A percentile compares a stretch with the other conserved stretches of the same genome.
phyloP scores from a whole-genome alignment of 1,284 basidiomycete species.

The Apiotrichum akiyoshidainum region DNA sequence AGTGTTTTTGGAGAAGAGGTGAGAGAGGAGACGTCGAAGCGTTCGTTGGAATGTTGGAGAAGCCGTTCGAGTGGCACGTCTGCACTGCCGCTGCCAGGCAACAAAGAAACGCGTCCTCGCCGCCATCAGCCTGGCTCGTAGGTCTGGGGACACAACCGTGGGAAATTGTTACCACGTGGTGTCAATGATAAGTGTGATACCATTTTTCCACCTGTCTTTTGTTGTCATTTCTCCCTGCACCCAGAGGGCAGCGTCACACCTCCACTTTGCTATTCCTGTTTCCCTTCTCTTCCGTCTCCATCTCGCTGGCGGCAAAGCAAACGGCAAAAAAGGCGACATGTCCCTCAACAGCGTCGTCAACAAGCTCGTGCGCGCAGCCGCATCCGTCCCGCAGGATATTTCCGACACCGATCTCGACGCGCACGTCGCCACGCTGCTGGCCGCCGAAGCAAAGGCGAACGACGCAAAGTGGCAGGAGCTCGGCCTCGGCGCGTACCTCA shows the following conservation, averaged over 20 bases:
- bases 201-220: too few relatives aligned
- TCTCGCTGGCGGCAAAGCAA: background rate
- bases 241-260: background rate
- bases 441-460: slow-evolving; percentile 85
- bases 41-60: slow-evolving; percentile 7
- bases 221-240: too few relatives aligned
- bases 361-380: slow-evolving; percentile 73
- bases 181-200: too few relatives aligned
- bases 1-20: too few relatives aligned
- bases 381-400: slow-evolving; percentile 62
- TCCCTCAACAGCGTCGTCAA: slow-evolving; percentile 78
- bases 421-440: slow-evolving; percentile 80
- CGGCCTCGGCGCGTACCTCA: slow-evolving; percentile 45
- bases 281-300: background rate
- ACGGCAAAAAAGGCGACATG: slow-evolving; percentile 3
- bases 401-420: slow-evolving; percentile 80
- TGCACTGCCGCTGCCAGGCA: background rate
- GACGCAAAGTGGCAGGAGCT: slow-evolving; percentile 58
- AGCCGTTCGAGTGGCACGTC: background rate
- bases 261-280: background rate
- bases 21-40: background rate
- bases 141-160: background rate
- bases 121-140: background rate
- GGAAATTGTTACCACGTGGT: background rate
- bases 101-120: slow-evolving; percentile 5